Conservation (phyloP, 192 early-diverging fungal genomes). For the Gamsiella multidivaricata region DNA sequence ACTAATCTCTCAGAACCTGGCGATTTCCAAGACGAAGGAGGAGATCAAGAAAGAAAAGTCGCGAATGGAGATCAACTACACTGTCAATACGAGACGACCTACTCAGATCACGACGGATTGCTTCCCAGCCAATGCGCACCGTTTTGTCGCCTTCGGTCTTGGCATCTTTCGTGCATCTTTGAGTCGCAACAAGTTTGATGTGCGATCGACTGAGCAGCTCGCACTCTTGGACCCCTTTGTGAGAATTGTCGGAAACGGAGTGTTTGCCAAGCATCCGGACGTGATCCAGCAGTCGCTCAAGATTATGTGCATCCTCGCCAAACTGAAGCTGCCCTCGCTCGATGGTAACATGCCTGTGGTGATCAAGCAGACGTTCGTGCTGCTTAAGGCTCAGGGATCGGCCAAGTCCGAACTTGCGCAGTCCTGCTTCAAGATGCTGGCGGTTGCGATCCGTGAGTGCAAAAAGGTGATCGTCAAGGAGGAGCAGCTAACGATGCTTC, state of each 20-base stretch:
- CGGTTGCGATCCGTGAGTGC: conserved; percentile 83
- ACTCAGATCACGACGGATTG: conserved; percentile 71
- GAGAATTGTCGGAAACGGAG: conserved; percentile 77
- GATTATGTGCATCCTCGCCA: conserved; percentile 78
- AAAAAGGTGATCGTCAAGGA: conserved; percentile 74
- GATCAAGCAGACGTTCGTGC: conserved; percentile 80
- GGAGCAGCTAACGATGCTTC: conserved; percentile 80
- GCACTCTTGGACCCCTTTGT: conserved; percentile 86
- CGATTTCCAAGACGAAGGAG: conserved; percentile 72
- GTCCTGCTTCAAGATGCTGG: conserved; percentile 84
- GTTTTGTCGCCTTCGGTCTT: conserved; percentile 95
- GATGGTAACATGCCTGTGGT: conserved; percentile 73
- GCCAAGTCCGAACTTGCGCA: conserved; percentile 79
- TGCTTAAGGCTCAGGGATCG: conserved; percentile 72
- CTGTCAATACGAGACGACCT: conserved; percentile 79
- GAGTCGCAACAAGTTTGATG: conserved; percentile 67
- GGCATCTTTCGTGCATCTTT: conserved; percentile 82
- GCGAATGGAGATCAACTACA: conserved; percentile 72
- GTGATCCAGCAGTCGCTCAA: conserved; percentile 76
- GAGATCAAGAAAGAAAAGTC: conserved; percentile 64
- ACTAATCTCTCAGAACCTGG: conserved; percentile 88
- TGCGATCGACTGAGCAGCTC: conserved; percentile 67
- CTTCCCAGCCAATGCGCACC: conserved; percentile 86
- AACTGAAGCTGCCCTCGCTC: conserved; percentile 78
- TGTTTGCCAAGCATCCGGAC: conserved; percentile 84